These are phyloP conservation scores for Picea sitchensis DNA, from an alignment of 75 land plant species.

Conservation along the genomic window DNA sequence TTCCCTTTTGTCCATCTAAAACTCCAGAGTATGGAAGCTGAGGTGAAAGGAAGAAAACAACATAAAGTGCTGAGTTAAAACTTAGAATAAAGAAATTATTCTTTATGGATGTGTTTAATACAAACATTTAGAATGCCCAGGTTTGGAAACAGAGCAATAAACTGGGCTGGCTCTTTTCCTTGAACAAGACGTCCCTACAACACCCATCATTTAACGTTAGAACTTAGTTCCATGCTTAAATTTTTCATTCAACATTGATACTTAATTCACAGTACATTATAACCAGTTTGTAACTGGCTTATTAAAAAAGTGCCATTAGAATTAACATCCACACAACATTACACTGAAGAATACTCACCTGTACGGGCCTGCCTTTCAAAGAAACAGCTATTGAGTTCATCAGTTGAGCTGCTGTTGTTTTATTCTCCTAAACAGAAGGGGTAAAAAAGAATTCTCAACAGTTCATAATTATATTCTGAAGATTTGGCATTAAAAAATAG, in stretches of 20 bases:
- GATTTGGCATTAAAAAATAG: neutral
- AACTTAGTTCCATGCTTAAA: neutral
- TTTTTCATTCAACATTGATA: neutral
- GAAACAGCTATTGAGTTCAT: conserved; percentile 14
- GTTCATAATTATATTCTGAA: neutral
- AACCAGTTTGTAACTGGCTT: neutral
- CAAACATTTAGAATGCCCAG: conserved; percentile 38
- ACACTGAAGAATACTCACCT: conserved; percentile 14
- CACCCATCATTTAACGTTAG: neutral
- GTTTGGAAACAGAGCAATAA: conserved; percentile 39
- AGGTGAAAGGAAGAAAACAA: neutral
- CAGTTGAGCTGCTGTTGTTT: conserved; percentile 12
- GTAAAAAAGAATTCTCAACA: neutral
- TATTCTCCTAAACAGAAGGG: conserved; percentile 17
- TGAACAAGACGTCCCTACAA: conserved; percentile 33
- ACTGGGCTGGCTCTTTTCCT: conserved; percentile 52
- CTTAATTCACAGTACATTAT: neutral
- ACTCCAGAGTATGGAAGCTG: neutral
- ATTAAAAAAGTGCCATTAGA: neutral
- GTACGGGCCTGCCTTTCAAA: conserved; percentile 42
- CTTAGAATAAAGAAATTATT: neutral
- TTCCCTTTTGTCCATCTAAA: neutral
- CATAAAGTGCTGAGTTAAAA: neutral
- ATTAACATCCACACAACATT: neutral
- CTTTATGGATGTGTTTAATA: neutral